These are phyloP conservation scores for Gracilariopsis chorda DNA, from an alignment of 23 red algal genomes.

Conservation along the genomic window DNA sequence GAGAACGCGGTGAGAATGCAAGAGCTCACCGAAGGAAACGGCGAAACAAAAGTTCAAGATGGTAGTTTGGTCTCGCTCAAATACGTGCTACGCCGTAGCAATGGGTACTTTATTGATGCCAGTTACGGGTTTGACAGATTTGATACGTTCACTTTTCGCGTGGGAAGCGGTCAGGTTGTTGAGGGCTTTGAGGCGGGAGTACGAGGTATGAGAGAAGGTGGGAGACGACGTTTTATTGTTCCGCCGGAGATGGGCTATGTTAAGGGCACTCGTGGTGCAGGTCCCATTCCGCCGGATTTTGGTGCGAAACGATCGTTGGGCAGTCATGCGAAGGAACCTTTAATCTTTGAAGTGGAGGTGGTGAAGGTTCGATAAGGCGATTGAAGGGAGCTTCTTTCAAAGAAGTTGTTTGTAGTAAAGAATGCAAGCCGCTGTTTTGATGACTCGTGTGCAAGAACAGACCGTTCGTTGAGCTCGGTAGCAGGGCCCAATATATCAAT, in stretches of 20 bases:
- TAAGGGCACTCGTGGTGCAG: slow-evolving; percentile 30
- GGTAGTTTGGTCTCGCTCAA: slow-evolving; percentile 53
- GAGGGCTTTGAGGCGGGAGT: slow-evolving; percentile 66
- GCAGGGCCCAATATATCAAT: too few species aligned
- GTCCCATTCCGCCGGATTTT: slow-evolving; percentile 75
- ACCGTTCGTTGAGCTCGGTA: too few species aligned
- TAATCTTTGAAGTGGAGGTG: slow-evolving; percentile 77
- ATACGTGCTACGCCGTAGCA: slow-evolving; percentile 68
- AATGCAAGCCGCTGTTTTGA: too few species aligned
- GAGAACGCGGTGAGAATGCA: slow-evolving; percentile 52
- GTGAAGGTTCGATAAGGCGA: slow-evolving; percentile 44
- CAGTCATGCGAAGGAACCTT: slow-evolving; percentile 45
- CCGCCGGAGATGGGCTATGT: slow-evolving; percentile 66
- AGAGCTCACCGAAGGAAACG: slow-evolving; percentile 24
- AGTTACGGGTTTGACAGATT: slow-evolving; percentile 71
- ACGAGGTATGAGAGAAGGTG: slow-evolving; percentile 58
- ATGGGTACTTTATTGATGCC: slow-evolving; percentile 73
- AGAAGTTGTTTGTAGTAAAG: too few species aligned
- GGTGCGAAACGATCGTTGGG: slow-evolving; percentile 52
- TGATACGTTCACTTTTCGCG: slow-evolving; percentile 50
- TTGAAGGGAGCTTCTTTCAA: too few species aligned
- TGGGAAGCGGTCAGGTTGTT: slow-evolving; percentile 47
- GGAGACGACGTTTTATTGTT: slow-evolving; percentile 73
- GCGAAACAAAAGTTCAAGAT: neutral
- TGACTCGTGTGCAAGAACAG: too few species aligned